Base-by-base conservation (phyloP, 2,329 filamentous ascomycete species). In the Phyllosticta ampelicida region DNA sequence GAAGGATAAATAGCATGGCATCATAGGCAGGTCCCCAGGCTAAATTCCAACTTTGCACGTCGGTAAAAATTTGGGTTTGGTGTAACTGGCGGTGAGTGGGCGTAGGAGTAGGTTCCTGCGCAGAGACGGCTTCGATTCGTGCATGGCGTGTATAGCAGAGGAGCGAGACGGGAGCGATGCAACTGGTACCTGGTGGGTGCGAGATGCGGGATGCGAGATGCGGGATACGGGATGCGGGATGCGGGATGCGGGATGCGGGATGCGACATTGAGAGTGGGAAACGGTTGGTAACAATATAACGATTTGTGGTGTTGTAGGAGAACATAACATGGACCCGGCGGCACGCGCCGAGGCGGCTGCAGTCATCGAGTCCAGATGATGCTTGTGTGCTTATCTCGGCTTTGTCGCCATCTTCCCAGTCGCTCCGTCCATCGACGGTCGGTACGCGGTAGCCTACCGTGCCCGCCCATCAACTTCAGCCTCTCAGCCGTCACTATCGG, bases 11-110 rank as follows among this genome's bases (percentile, higher is more conserved):
- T 51, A 19, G 49, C 21, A 19, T 19, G 18, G 19, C 49, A 20
- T 20, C 49, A 51, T 21, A 51, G 21, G 21, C 19, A 51, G 19
- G 49, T 21, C 21, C 19, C 49, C 49, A 26, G 18, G 49, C 49
- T 51, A 51, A 21, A 10, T 18, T 51, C 49, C 26, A 58, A 58
- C 51, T 20, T 58, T 48, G 52, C 51, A 58, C 56, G 52, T 58
- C 56, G 54, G 48, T 16, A 48, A 48, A 30, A 54, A 54, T 58
- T 58, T 48, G 51, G 52, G 53, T 58, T 57, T 58, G 54, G 56
- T 54, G 56, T 54, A 58, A 58, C 56, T 54, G 36, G 36, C 36
- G 8, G 36, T 44, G 36, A 44, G n/a, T 44, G 36, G 36, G 36
- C 13, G 13, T n/a, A 44, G 16, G 11, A 13, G 8, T 6, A n/a